Conservation (phyloP, 169 alveolate genomes). For the Toxoplasma gondii region DNA sequence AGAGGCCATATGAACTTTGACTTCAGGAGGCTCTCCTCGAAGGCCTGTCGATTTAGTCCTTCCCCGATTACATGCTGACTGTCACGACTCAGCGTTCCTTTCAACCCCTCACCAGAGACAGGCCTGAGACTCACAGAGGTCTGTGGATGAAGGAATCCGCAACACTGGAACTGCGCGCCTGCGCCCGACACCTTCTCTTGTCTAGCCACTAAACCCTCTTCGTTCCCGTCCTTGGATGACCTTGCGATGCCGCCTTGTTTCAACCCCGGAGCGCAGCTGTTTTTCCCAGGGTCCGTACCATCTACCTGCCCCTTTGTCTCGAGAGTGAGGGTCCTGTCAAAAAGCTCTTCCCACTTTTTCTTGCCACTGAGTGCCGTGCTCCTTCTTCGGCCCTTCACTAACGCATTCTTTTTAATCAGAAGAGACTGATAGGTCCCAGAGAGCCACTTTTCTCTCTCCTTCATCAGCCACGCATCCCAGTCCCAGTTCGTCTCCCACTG, state of each 20-base stretch:
- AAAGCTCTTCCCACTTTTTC: conserved; percentile 19
- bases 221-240: too few species aligned
- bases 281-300: not conserved
- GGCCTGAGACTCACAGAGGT: too few species aligned
- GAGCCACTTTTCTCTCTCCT: not conserved
- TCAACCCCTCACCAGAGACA: too few species aligned
- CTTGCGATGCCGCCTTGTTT: too few species aligned
- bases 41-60: not conserved
- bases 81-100: not conserved
- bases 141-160: too few species aligned
- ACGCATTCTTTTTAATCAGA: not conserved
- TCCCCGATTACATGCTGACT: not conserved
- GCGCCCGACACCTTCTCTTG: too few species aligned
- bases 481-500: not conserved
- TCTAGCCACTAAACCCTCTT: too few species aligned
- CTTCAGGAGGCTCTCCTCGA: conserved; percentile 6
- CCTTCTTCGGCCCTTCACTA: not conserved
- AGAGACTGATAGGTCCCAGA: not conserved
- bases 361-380: not conserved
- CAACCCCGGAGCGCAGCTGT: not conserved
- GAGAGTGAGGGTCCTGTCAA: not conserved
- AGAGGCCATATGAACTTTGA: conserved; percentile 8
- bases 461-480: conserved; percentile 22
- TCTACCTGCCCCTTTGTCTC: not conserved
- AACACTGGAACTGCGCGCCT: too few species aligned